Percentiles rank a stretch among this genome's conserved stretches.
Conservation (phyloP, 2,329 filamentous ascomycete species). For the Fusarium sp. region DNA sequence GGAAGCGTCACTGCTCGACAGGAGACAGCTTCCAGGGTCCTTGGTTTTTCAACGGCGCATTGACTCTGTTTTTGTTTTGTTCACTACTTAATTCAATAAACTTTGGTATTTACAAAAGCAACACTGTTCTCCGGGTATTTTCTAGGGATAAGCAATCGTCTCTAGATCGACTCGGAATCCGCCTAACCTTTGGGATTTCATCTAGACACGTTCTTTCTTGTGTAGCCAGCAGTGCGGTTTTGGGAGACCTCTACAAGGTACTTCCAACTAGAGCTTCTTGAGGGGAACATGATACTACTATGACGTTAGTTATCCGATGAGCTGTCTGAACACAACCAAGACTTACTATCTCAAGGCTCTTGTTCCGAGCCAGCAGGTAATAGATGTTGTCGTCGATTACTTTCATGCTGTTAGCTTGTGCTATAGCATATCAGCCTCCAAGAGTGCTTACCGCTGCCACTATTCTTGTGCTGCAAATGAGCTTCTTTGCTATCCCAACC, state of each 20-base stretch:
- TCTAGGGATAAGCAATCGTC: not conserved
- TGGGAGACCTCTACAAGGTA: too few species aligned
- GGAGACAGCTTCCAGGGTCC: slow-evolving; percentile 35
- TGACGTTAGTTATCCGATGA: slow-evolving; percentile 10
- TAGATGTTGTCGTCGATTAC: slow-evolving; percentile 53
- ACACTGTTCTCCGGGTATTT: not conserved
- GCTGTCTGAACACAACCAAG: not conserved
- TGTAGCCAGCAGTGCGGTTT: not conserved
- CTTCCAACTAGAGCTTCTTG: slow-evolving; percentile 25
- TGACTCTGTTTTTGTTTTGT: slow-evolving; percentile 39
- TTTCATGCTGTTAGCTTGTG: slow-evolving; percentile 21
- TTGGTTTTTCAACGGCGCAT: slow-evolving; percentile 44
- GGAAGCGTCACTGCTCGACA: slow-evolving; percentile 29
- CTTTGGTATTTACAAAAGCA: slow-evolving; percentile 8
- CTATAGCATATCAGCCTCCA: not conserved
- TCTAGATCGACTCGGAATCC: not conserved
- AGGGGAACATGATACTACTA: slow-evolving; percentile 47
- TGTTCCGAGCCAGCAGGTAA: slow-evolving; percentile 46
- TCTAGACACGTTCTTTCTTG: not conserved
- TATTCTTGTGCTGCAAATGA: slow-evolving; percentile 50
- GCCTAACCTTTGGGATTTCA: not conserved
- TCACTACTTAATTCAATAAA: slow-evolving; percentile 34
- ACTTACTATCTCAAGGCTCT: slow-evolving; percentile 50
- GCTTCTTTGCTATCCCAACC: slow-evolving; percentile 56
- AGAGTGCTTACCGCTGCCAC: slow-evolving; percentile 45